Conservation (phyloP, 495 filamentous ascomycete species). For the Paragyromitra xinjiangensis region DNA sequence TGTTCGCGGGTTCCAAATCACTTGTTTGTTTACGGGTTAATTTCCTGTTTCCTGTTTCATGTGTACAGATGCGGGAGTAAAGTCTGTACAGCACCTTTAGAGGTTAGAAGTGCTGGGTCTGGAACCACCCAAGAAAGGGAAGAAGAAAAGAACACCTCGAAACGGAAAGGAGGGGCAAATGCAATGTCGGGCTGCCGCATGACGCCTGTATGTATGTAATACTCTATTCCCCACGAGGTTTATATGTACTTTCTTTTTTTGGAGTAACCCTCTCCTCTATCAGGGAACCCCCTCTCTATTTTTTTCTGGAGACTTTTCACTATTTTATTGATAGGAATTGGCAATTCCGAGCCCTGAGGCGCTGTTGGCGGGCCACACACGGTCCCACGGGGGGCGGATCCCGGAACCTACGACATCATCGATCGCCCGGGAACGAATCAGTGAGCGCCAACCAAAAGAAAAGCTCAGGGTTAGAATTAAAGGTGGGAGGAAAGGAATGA, state of each 20-base stretch:
- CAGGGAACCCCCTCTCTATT: background rate
- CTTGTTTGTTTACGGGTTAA: background rate
- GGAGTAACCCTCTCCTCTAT: background rate
- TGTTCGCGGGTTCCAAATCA: background rate
- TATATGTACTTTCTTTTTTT: background rate
- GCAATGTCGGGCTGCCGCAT: slow-evolving; percentile 26
- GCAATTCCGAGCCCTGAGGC: slow-evolving; percentile 1
- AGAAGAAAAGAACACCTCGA: no score
- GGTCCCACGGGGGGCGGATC: background rate
- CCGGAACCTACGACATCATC: slow-evolving; percentile 20
- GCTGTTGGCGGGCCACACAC: background rate
- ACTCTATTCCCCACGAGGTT: slow-evolving; percentile 14
- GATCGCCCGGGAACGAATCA: slow-evolving; percentile 20
- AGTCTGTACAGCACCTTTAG: no score
- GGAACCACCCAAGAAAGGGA: no score
- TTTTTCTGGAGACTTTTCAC: background rate
- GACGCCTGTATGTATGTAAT: slow-evolving; percentile 22
- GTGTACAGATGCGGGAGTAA: no score
- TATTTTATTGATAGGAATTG: slow-evolving; percentile 5
- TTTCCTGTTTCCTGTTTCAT: no score
- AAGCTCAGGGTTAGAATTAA: slow-evolving; percentile 10
- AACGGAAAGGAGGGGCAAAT: background rate
- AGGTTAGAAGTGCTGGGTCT: no score
- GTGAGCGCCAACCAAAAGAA: slow-evolving; percentile 1
- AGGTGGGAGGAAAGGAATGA: no score